Evolutionary conservation across 2,329 filamentous ascomycete species (phyloP).

Genomic region (Reticulascus tulasneorum): DNA sequence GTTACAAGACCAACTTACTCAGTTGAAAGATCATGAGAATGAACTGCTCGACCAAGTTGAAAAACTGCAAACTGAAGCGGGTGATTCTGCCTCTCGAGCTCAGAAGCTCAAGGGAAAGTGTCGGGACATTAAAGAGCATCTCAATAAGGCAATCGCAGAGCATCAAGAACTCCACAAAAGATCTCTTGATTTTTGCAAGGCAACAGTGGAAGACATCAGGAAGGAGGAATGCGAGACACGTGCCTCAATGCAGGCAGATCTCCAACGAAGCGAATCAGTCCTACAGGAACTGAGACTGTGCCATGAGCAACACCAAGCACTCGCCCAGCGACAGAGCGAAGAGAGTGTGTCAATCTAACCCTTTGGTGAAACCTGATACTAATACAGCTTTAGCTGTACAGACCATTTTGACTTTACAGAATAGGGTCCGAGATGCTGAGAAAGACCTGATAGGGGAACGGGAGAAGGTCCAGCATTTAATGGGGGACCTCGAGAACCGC

Average conservation of each 20-base stretch:
- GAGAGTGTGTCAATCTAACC: constrained; percentile 1
- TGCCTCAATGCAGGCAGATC: constrained; percentile 18
- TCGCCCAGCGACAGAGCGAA: background rate
- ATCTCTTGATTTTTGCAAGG: constrained; percentile 27
- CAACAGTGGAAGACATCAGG: constrained; percentile 28
- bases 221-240: constrained; percentile 20
- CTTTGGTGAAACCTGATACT: too few relatives aligned
- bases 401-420: too few relatives aligned
- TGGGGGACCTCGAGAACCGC: background rate
- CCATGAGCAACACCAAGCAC: background rate
- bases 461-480: background rate
- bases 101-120: constrained; percentile 30
- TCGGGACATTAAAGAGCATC: constrained; percentile 27
- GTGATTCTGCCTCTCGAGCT: constrained; percentile 21
- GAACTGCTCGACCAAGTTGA: constrained; percentile 19
- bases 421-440: background rate
- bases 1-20: constrained; percentile 22
- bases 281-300: constrained; percentile 1
- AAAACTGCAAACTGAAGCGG: constrained; percentile 22
- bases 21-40: constrained; percentile 21
- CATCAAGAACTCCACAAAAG: constrained; percentile 39
- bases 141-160: constrained; percentile 43
- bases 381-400: too few relatives aligned
- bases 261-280: constrained; percentile 11
- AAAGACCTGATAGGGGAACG: background rate